Evolutionary conservation across 768 basidiomycete species (phyloP), one percentile per base, ranked within the genome.

Genomic region (Leccinum subgranulosum): DNA sequence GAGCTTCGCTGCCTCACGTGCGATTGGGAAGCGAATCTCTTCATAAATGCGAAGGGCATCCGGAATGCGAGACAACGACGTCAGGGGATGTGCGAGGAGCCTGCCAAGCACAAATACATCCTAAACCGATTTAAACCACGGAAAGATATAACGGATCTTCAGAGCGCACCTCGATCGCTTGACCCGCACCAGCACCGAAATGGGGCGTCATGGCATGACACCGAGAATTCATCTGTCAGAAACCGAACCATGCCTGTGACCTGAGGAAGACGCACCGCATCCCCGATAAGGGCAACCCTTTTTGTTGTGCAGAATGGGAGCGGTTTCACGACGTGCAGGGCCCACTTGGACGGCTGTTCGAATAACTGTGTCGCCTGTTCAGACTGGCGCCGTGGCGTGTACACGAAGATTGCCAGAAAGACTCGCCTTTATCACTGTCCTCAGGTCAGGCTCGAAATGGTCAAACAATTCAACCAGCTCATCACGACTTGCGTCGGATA

Each of bases 301-400:
- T 74, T 74, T 17, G 62, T 66, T 3, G 74, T 72, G 48, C 73
- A 81, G 4, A 71, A 72, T 0, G 75, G 72, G 9, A 84, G 67
- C 5, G 73, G 72, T 14, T 73, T 73, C 33, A 83, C 63, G 29
- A 70, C 69, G 51, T 79, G 76, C 31, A 83, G 61, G 5, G 76
- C 75, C 79, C 81, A 83, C 62, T 69, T 76, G 31, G 70, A 73
- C 1, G 76, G 70, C 7, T 66, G 62, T 9, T 74, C 68, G 29
- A 75, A 69, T 36, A 71, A 70, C 77, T 80, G 11, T 12, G 7
- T 45, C 14, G 6, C 14, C 0, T 7, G n/a, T 8, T 28, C 17
- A 41, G 17, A 21, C 25, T 1, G 15, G 10, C n/a, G 10, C n/a
- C 9, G n/a, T 19, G 41, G 0, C 3, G 21, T n/a, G 49, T 17